Conservation (phyloP, 1,284 basidiomycete species). For the Ceratobasidium sp. region DNA sequence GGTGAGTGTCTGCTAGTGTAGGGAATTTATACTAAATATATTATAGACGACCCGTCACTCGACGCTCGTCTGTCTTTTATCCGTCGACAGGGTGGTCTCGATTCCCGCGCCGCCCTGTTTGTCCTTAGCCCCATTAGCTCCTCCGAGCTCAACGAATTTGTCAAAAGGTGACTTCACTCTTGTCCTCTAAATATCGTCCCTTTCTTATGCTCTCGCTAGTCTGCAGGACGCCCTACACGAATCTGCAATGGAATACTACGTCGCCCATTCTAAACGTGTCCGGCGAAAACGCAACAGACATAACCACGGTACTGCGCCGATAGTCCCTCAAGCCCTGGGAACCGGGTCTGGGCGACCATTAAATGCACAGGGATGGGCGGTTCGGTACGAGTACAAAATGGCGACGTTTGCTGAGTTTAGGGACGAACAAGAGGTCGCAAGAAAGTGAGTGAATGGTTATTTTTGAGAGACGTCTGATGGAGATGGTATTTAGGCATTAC, state of each 20-base stretch:
- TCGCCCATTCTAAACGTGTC: constrained; percentile 89
- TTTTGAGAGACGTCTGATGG: neutral
- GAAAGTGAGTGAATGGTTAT: constrained; percentile 66
- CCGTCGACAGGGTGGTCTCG: constrained; percentile 85
- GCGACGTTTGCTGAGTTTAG: constrained; percentile 95
- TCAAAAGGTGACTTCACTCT: constrained; percentile 66
- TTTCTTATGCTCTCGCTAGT: constrained; percentile 57
- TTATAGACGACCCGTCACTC: constrained; percentile 80
- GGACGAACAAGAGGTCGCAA: constrained; percentile 87
- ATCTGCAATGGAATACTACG: constrained; percentile 91
- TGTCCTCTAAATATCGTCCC: neutral
- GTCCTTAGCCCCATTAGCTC: constrained; percentile 91
- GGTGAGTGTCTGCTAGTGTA: constrained; percentile 61
- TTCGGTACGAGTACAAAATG: constrained; percentile 97
- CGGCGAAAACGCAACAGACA: constrained; percentile 87
- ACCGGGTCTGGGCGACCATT: constrained; percentile 65
- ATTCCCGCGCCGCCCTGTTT: constrained; percentile 91
- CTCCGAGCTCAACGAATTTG: constrained; percentile 85
- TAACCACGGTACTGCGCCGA: constrained; percentile 57
- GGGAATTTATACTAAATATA: neutral
- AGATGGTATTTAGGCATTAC: constrained; percentile 71
- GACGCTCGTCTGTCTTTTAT: constrained; percentile 87
- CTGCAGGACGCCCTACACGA: constrained; percentile 90
- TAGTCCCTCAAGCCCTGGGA: constrained; percentile 57
- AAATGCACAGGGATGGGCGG: constrained; percentile 89